Base-by-base conservation (phyloP, 352 stramenopile genomes). In the Peronosclerospora sorghi region DNA sequence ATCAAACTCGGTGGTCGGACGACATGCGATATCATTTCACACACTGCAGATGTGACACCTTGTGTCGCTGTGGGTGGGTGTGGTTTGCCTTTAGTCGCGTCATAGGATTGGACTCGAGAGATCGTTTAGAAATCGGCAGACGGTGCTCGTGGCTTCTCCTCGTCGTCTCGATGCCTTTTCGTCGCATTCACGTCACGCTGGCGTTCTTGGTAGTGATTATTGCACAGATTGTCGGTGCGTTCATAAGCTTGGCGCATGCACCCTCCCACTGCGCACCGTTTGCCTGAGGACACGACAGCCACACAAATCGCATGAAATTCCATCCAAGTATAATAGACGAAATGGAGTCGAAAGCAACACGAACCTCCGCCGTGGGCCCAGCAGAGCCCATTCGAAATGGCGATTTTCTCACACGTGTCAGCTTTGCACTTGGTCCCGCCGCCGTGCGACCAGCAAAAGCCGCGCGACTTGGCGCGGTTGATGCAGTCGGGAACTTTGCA, bases 381-480 rank as follows among this genome's bases (percentile, higher is more conserved):
- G 43, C 77, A 89, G 0, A 86, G 52, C 0, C 67, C 72, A 45
- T 85, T 85, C 0, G 73, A 86, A 48, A 86, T 84, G 37, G 77
- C 73, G 37, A 86, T 85, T 55, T 85, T 89, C 38, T 73, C 65
- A 44, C 80, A 93, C 15, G 56, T 51, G n/a, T 61, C 49, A 1
- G 49, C 47, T 45, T 81, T 83, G 60, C 80, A 93, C 44, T 86
- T 85, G 42, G 72, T 85, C n/a, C 80, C 80, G 1, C 80, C 80
- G 30, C 80, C 80, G 49, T 93, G 80, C 0, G 73, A 87, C 80
- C 78, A 90, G 51, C 80, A 93, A 35, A 83, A 82, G 12, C 80
- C 80, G n/a, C 74, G 60, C 21, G 77, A 86, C 54, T 90, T 89
- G 54, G 77, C 78, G n/a, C 78, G 76, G 39, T 90, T 90, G 26